Evolutionary conservation across 1,284 basidiomycete species (phyloP).

Genomic region (Cryptococcus sp.): DNA sequence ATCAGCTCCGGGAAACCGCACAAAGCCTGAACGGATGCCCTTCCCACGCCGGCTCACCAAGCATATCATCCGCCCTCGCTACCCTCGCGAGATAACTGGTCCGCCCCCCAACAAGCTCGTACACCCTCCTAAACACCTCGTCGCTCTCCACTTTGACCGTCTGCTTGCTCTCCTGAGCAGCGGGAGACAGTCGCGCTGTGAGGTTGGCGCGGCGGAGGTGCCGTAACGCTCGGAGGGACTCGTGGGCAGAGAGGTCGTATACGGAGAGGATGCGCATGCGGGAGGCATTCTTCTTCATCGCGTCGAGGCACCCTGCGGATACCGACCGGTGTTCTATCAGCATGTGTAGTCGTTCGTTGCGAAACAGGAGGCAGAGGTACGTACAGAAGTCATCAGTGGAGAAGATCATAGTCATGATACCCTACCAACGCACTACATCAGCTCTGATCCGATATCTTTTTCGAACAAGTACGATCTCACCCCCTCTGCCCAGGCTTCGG

Average conservation of each 20-base stretch:
- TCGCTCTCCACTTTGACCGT: conserved; percentile 30
- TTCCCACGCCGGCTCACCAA: conserved; percentile 37
- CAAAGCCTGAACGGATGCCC: no score
- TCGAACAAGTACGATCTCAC: conserved; percentile 50
- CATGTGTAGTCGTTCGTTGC: conserved; percentile 6
- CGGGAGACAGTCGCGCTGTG: conserved; percentile 8
- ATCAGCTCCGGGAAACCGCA: no score
- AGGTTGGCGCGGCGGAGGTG: conserved; percentile 54
- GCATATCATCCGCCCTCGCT: conserved; percentile 60
- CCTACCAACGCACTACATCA: conserved; percentile 46
- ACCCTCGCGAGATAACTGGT: conserved; percentile 70
- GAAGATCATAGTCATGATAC: conserved; percentile 74
- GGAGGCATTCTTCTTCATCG: conserved; percentile 59
- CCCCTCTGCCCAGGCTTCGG: conserved; percentile 78
- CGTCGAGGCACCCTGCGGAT: conserved; percentile 53
- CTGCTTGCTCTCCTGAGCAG: conserved; percentile 12
- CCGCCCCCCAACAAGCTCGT: conserved; percentile 68
- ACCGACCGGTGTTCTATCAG: not conserved
- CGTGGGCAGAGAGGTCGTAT: conserved; percentile 63
- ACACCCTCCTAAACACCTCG: conserved; percentile 55
- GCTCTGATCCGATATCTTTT: not conserved
- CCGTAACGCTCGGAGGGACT: conserved; percentile 61
- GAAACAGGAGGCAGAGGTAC: conserved; percentile 14
- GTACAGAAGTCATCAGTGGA: conserved; percentile 73
- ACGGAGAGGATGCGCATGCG: conserved; percentile 74